Conservation (phyloP, 2,329 filamentous ascomycete genomes). For the Alternaria sp. region DNA sequence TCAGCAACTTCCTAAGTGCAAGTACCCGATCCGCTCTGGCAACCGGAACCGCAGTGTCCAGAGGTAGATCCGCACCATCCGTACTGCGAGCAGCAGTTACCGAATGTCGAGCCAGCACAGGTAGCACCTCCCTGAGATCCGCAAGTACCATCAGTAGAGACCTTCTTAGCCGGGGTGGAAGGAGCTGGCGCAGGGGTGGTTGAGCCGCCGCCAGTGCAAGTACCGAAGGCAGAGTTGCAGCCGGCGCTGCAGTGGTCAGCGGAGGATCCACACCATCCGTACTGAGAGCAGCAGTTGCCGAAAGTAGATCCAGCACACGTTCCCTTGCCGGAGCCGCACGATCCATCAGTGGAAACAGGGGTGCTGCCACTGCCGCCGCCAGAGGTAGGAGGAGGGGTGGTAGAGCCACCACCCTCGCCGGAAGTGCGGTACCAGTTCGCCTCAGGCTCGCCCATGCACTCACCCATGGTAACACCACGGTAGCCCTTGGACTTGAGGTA, state of each 20-base stretch:
- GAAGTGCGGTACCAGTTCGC: slow-evolving; percentile 60
- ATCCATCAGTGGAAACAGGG: slow-evolving; percentile 29
- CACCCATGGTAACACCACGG: slow-evolving; percentile 58
- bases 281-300: slow-evolving; percentile 57
- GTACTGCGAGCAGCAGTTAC: slow-evolving; percentile 23
- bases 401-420: slow-evolving; percentile 33
- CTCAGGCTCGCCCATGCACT: slow-evolving; percentile 58
- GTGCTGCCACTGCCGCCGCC: slow-evolving; percentile 31
- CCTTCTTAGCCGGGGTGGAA: background rate
- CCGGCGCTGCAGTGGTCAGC: slow-evolving; percentile 43
- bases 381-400: slow-evolving; percentile 17
- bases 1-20: slow-evolving; percentile 29
- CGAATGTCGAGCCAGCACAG: slow-evolving; percentile 20
- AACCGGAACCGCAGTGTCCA: slow-evolving; percentile 19
- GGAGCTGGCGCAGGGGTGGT: background rate
- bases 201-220: slow-evolving; percentile 18
- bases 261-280: slow-evolving; percentile 53
- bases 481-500: slow-evolving; percentile 52
- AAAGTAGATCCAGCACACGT: slow-evolving; percentile 43
- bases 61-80: slow-evolving; percentile 24
- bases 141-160: slow-evolving; percentile 23
- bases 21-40: slow-evolving; percentile 23
- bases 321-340: slow-evolving; percentile 32
- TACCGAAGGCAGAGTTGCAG: slow-evolving; percentile 47
- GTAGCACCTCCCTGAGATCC: slow-evolving; percentile 18